Evolutionary conservation across 1,284 basidiomycete species (phyloP).

Genomic region (Phlebopus sp.): DNA sequence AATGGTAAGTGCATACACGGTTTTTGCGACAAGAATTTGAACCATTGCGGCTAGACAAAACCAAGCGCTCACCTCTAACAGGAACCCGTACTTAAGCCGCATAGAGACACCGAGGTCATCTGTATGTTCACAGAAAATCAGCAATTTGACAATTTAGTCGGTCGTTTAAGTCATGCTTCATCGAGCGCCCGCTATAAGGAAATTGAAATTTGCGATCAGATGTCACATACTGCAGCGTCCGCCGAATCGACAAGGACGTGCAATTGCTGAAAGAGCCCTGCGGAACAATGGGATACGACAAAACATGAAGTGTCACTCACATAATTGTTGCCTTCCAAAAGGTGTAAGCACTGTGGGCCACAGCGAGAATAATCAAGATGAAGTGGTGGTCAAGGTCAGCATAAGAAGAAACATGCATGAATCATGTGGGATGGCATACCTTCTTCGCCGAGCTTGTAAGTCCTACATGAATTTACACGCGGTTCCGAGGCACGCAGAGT

Average conservation of each 20-base stretch:
- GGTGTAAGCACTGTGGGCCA: conserved; percentile 71
- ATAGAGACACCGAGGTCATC: conserved; percentile 71
- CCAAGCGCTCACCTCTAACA: conserved; percentile 51
- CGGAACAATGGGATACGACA: not conserved
- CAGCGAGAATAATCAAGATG: not conserved
- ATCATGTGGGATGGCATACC: conserved; percentile 34
- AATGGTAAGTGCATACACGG: not conserved
- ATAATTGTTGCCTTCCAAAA: conserved; percentile 78
- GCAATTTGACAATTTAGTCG: too few relatives aligned
- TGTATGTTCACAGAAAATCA: conserved; percentile 22
- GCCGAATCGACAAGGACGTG: not conserved
- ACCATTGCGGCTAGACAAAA: not conserved
- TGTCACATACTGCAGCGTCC: not conserved
- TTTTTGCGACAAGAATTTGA: not conserved
- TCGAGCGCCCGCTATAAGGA: too few relatives aligned
- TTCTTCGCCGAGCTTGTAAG: conserved; percentile 80
- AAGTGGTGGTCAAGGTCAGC: not conserved
- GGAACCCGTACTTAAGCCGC: conserved; percentile 77
- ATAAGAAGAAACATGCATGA: conserved; percentile 2
- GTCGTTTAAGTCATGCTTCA: too few relatives aligned
- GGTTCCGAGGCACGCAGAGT: not conserved
- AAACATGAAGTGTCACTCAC: conserved; percentile 37
- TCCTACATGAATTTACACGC: conserved; percentile 44
- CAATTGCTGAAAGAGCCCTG: not conserved
- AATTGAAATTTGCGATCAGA: too few relatives aligned